Evolutionary conservation across 2,329 filamentous ascomycete genomes (phyloP).

Genomic region (Seiridium unicorne): DNA sequence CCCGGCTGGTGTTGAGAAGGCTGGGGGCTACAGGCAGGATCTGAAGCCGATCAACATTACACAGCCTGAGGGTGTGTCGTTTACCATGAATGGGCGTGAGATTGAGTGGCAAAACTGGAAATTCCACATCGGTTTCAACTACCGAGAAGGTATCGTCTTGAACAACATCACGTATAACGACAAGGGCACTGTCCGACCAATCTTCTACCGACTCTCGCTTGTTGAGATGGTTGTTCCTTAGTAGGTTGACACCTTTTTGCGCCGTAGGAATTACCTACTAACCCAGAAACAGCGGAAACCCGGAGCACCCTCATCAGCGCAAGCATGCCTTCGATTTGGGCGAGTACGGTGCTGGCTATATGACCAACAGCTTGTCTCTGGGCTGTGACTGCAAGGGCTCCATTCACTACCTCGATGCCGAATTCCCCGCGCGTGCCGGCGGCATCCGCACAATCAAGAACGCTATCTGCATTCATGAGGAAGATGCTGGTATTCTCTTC

Average conservation of each 20-base stretch:
- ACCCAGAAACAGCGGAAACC: slow-evolving; percentile 54
- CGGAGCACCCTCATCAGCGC: slow-evolving; percentile 75
- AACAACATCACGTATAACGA: slow-evolving; percentile 91
- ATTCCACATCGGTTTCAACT: slow-evolving; percentile 92
- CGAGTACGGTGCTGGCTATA: slow-evolving; percentile 79
- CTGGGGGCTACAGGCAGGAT: slow-evolving; percentile 74
- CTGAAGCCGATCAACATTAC: slow-evolving; percentile 86
- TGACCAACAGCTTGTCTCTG: slow-evolving; percentile 75
- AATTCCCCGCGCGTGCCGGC: slow-evolving; percentile 77
- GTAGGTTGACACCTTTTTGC: slow-evolving; percentile 25
- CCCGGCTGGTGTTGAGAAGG: slow-evolving; percentile 66
- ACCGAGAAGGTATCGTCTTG: slow-evolving; percentile 85
- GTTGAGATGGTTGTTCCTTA: slow-evolving; percentile 95
- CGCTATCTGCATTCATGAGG: slow-evolving; percentile 92
- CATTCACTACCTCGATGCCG: slow-evolving; percentile 88
- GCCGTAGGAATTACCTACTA: background rate
- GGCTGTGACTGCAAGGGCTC: slow-evolving; percentile 86
- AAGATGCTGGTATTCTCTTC: slow-evolving; percentile 88
- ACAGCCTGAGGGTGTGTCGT: slow-evolving; percentile 86
- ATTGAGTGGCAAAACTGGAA: slow-evolving; percentile 93
- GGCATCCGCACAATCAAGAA: slow-evolving; percentile 83
- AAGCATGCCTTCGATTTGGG: slow-evolving; percentile 82
- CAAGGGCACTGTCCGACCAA: slow-evolving; percentile 70
- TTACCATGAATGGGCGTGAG: slow-evolving; percentile 70
- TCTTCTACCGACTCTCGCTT: slow-evolving; percentile 87